Conservation (phyloP, 78 protist genomes). For the Planoprotostelium fungivorum region DNA sequence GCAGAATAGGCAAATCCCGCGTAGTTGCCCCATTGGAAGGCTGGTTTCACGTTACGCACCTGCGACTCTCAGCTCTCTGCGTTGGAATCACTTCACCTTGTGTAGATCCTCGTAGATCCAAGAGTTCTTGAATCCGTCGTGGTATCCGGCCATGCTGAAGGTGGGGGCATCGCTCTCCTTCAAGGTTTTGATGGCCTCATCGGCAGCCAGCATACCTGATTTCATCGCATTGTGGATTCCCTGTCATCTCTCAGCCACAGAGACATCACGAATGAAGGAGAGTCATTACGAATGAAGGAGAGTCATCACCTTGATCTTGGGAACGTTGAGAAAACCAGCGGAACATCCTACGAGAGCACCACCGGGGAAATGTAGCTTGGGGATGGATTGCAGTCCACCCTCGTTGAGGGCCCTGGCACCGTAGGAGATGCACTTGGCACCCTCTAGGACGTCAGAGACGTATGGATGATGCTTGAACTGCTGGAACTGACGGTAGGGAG, state of each 20-base stretch:
- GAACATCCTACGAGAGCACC: constrained; percentile 90
- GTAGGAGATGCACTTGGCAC: constrained; percentile 79
- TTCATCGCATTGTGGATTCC: constrained; percentile 97
- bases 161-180: constrained; percentile 3
- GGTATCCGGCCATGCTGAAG: constrained; percentile 34
- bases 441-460: constrained; percentile 59
- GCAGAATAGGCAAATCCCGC: constrained; percentile 73
- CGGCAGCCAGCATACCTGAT: constrained; percentile 89
- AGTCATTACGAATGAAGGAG: too few relatives aligned
- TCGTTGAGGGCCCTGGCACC: constrained; percentile 97
- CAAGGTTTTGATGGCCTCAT: constrained; percentile 44
- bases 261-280: neutral
- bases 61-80: neutral
- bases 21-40: constrained; percentile 66
- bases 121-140: constrained; percentile 46
- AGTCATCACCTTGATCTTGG: constrained; percentile 87
- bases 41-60: constrained; percentile 80
- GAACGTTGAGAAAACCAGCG: constrained; percentile 95
- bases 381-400: constrained; percentile 91
- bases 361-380: constrained; percentile 88
- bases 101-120: constrained; percentile 88
- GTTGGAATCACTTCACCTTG: constrained; percentile 5
- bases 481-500: constrained; percentile 89
- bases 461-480: constrained; percentile 81
- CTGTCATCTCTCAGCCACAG: constrained; percentile 1